These are phyloP conservation scores for Metschnikowia santaceciliae DNA, from an alignment of 805 yeast genomes.

Conservation along the genomic window DNA sequence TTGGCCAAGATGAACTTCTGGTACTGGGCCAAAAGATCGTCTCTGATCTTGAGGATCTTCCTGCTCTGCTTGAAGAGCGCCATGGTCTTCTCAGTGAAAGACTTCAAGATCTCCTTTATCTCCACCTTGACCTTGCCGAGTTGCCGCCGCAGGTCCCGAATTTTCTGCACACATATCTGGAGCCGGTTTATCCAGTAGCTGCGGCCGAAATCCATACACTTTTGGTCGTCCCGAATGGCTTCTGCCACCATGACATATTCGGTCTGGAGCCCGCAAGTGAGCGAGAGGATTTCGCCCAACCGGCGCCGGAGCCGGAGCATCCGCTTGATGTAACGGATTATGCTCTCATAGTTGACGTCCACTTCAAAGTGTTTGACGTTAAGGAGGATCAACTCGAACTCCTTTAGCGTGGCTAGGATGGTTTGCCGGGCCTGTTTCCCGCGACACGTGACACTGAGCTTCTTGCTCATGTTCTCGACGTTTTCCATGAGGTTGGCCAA, in stretches of 20 bases:
- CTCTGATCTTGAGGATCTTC: not conserved
- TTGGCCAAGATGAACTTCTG: conserved; percentile 3
- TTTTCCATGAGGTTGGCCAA: conserved; percentile 4
- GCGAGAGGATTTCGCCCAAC: conserved; percentile 4
- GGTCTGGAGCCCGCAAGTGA: conserved; percentile 4
- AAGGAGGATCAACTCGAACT: conserved; percentile 3
- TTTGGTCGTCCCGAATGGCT: not conserved
- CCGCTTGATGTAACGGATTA: conserved; percentile 1
- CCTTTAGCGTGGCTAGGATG: conserved; percentile 1
- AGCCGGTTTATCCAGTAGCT: not conserved
- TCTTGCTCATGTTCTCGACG: conserved; percentile 1
- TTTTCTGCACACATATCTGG: not conserved
- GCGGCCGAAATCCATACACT: not conserved
- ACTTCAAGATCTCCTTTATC: not conserved
- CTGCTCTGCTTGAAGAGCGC: conserved; percentile 1
- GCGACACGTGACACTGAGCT: not conserved
- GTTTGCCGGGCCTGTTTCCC: not conserved
- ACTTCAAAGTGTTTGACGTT: conserved; percentile 1
- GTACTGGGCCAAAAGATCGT: conserved; percentile 1
- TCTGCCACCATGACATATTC: conserved; percentile 5
- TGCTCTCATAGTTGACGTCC: conserved; percentile 2
- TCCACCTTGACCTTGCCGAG: not conserved
- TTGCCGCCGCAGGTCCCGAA: not conserved
- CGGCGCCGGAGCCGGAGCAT: conserved; percentile 3
- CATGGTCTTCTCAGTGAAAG: not conserved